Percentiles rank a stretch among this genome's conserved stretches.
phyloP scores from a whole-genome alignment of 2,329 filamentous ascomycete genomes.

The Emmonsiellopsis sp. region DNA sequence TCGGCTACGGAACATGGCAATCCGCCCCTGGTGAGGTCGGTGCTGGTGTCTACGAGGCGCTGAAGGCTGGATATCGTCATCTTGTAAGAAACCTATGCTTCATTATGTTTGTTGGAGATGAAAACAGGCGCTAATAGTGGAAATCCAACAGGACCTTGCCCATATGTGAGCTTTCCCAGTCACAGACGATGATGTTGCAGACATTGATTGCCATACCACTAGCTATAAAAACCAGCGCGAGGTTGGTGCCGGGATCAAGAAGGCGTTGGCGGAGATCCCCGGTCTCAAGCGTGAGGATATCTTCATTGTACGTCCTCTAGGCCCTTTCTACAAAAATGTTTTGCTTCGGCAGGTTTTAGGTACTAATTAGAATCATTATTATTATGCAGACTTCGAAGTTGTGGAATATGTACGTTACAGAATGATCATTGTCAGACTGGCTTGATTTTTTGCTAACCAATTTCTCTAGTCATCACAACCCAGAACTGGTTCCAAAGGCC shows the following conservation, averaged over 20 bases:
- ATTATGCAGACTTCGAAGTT: conserved; percentile 46
- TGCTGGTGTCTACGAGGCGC: conserved; percentile 29
- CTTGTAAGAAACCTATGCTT: conserved; percentile 18
- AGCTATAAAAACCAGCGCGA: conserved; percentile 32
- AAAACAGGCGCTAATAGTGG: neutral
- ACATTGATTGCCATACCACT: neutral
- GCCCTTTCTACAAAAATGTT: neutral
- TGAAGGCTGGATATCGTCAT: conserved; percentile 33
- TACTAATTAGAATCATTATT: neutral
- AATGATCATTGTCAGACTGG: neutral
- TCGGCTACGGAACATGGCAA: conserved; percentile 34
- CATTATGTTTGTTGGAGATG: neutral
- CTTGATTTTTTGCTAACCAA: neutral
- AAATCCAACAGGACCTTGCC: conserved; percentile 24
- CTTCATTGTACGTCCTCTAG: conserved; percentile 25
- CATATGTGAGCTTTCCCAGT: conserved; percentile 22
- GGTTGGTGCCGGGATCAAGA: conserved; percentile 25
- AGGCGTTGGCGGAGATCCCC: conserved; percentile 27
- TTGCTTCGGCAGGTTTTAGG: neutral
- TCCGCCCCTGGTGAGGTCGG: conserved; percentile 30
- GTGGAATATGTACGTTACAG: conserved; percentile 41
- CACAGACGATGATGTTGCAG: neutral
- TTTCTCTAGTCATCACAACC: conserved; percentile 34
- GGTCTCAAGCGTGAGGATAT: conserved; percentile 32
- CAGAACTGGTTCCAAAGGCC: conserved; percentile 1